Evolutionary conservation across 805 yeast genomes (phyloP).

Genomic region (Yarrowia osloensis): DNA sequence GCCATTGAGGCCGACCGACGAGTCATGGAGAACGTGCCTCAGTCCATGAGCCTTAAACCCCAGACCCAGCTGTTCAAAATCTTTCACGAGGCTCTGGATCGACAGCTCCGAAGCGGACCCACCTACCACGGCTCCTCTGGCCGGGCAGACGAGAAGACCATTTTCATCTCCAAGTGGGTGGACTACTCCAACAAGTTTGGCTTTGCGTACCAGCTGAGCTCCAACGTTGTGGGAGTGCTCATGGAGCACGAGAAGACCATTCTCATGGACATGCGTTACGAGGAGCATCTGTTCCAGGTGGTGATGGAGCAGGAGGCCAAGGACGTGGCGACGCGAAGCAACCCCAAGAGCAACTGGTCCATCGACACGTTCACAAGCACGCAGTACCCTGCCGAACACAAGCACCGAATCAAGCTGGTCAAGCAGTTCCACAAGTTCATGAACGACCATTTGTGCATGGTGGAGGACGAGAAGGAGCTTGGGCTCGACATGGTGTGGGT

Average conservation of each 20-base stretch:
- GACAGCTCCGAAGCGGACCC: slow-evolving; percentile 9
- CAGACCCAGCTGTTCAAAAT: slow-evolving; percentile 1
- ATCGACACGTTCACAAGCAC: background rate
- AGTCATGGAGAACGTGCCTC: slow-evolving; percentile 16
- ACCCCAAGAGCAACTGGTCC: slow-evolving; percentile 24
- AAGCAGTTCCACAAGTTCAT: slow-evolving; percentile 88
- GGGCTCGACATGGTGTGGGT: slow-evolving; percentile 52
- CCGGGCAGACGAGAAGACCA: slow-evolving; percentile 9
- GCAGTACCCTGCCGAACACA: slow-evolving; percentile 35
- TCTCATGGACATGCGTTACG: slow-evolving; percentile 54
- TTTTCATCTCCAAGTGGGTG: slow-evolving; percentile 92
- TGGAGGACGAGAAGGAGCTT: slow-evolving; percentile 20
- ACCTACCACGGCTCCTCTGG: background rate
- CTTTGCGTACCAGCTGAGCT: slow-evolving; percentile 86
- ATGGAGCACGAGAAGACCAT: slow-evolving; percentile 85
- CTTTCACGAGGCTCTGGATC: slow-evolving; percentile 1
- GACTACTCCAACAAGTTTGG: slow-evolving; percentile 97
- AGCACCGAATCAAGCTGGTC: slow-evolving; percentile 73
- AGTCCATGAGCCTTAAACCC: slow-evolving; percentile 6
- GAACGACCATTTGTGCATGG: slow-evolving; percentile 81
- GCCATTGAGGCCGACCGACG: slow-evolving; percentile 13
- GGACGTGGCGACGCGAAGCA: slow-evolving; percentile 36
- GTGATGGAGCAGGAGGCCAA: slow-evolving; percentile 48
- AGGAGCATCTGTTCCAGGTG: slow-evolving; percentile 30
- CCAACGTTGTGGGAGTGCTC: slow-evolving; percentile 86